Evolutionary conservation across 225 moss, liverwort and hornwort species (phyloP).

Genomic region (Bryoerythrophyllum caledonicum): DNA sequence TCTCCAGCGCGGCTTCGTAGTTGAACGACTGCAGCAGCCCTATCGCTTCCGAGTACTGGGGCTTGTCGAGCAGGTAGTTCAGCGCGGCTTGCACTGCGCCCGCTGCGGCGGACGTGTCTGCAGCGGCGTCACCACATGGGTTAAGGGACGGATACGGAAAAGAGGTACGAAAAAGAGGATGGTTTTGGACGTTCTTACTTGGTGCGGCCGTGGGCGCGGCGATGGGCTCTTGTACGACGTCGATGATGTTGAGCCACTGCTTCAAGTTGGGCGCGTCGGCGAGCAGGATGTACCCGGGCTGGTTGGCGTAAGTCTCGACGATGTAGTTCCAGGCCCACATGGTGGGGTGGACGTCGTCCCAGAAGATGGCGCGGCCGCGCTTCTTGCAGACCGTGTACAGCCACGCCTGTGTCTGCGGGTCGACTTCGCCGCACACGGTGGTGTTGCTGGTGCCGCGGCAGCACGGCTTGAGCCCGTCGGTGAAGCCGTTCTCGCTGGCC

Average conservation of each 20-base stretch:
- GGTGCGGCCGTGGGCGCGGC: constrained; percentile 33
- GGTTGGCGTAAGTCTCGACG: constrained; percentile 23
- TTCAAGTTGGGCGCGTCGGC: constrained; percentile 33
- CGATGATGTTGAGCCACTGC: constrained; percentile 40
- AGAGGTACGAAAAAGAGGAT: neutral
- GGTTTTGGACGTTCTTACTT: constrained; percentile 4
- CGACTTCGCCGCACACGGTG: constrained; percentile 30
- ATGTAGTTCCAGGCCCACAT: constrained; percentile 57
- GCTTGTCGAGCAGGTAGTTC: constrained; percentile 31
- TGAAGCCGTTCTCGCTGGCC: constrained; percentile 1
- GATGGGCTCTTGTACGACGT: constrained; percentile 35
- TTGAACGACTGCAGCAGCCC: constrained; percentile 60
- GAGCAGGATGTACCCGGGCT: constrained; percentile 33
- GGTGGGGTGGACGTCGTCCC: constrained; percentile 32
- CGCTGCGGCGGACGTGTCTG: constrained; percentile 19
- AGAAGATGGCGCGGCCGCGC: constrained; percentile 34
- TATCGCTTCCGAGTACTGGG: constrained; percentile 51
- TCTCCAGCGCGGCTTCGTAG: constrained; percentile 16
- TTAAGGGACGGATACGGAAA: neutral
- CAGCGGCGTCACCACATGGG: neutral
- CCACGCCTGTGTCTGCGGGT: neutral
- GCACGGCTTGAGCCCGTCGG: constrained; percentile 30
- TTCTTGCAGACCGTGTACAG: constrained; percentile 41
- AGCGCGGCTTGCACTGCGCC: constrained; percentile 36
- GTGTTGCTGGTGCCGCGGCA: constrained; percentile 19